Base-by-base conservation (phyloP, 1,284 basidiomycete genomes). In the Austropuccinia psidii region DNA sequence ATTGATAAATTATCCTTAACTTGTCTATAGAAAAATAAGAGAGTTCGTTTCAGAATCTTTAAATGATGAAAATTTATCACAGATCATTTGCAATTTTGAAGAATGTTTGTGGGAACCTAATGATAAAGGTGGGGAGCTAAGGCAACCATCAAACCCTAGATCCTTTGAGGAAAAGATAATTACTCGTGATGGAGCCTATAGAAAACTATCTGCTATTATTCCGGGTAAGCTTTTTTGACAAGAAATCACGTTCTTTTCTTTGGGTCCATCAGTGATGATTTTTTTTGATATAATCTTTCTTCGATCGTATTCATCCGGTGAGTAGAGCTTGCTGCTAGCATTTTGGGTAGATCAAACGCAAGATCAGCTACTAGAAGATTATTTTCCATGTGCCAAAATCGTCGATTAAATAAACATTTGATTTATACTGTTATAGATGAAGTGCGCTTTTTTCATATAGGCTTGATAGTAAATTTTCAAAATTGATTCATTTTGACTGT, bases 341-440 rank as follows among this genome's bases (percentile, higher is more conserved):
- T 97, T 87, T 95, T 98, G 76, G 95, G 95, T 9, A 85, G 93
- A 29, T 89, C 91, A 1, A 97, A 98, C 80, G 93, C 94, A 11
- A 86, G 93, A 7, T 85, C 92, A 54, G 95, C 93, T 6, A 93
- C 94, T 3, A 85, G 92, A 60, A 85, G 91, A 62, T 89, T 95
- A 75, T 97, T 97, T 79, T 88, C 92, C 1, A 90, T 94, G 0
- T 80, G 97, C 55, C 95, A 98, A 81, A 97, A 98, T 79, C 85
- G 88, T 68, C 85, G 94, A 21, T 83, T 98, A 43, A 97, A 96
- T 80, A 80, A 76, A 39, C 68, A 70, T 70, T 37, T 70, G 13
- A 70, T 70, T 52, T 70, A 70, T 21, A 61, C 68, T 31, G 41
- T 61, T n/a, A 43, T 60, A 27, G 68, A 70, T 50, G 31, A 70